Evolutionary conservation across 805 yeast species (phyloP), one percentile per base, ranked within the genome.

Genomic region (Priceomyces fermenticarens): DNA sequence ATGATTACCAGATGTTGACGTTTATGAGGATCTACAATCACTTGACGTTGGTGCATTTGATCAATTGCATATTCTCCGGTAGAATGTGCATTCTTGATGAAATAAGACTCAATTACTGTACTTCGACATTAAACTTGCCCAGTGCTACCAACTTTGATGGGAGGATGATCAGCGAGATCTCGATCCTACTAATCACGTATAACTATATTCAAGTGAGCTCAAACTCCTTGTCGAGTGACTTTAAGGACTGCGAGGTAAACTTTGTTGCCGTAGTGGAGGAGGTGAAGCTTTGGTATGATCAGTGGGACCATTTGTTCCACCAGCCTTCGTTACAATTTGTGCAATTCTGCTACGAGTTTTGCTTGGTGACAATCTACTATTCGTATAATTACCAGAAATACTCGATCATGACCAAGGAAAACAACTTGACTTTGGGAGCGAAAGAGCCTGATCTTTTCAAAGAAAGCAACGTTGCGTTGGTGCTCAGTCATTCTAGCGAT

Each of bases 131-230:
- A 36, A 77, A 80, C 30, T 59, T 78, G 30, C 68, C 81, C 3
- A 67, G 77, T 28, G 78, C 89, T 2, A 83, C 89, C 4, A 83
- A 84, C 53, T 86, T 85, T 56, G 95, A 86, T 55, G 88, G 86
- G n/a, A 63, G 93, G 43, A 83, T 86, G 79, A 82, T 85, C 6
- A 82, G 88, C 31, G 95, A 86, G 58, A 78, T 84, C 38, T 75
- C 81, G 13, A 68, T 84, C 9, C 78, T 82, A 40, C 57, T 77
- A 12, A 70, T 79, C 10, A 68, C 81, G 0, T 83, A 83, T 60
- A 75, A 76, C 42, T 83, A 70, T 55, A 63, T 81, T 14, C 83
- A 81, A 39, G 44, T 54, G 10, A 62, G 51, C 38, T 46, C 63
- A 17, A 60, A 57, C 41, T 42, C 46, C 11, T 48, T 36, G 4